A percentile compares a stretch with the other conserved stretches of the same genome.
Evolutionary conservation across 805 yeast genomes (phyloP).

Genomic region (Cyberlindnera bimundalis): DNA sequence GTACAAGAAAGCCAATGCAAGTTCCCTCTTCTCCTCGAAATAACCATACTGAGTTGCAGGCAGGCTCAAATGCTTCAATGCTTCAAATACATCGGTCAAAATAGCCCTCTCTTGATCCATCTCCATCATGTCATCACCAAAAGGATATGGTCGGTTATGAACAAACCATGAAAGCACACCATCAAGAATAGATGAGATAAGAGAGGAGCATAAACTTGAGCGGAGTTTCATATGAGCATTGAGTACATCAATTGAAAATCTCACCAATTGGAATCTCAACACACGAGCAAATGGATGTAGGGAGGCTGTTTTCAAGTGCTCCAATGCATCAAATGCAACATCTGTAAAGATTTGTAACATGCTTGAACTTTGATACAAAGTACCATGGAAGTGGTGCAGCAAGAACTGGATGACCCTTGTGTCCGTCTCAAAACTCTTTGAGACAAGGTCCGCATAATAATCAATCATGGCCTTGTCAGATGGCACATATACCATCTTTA

Average conservation of each 20-base stretch:
- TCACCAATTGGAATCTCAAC: constrained; percentile 68
- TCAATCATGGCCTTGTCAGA: constrained; percentile 61
- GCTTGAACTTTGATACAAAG: constrained; percentile 67
- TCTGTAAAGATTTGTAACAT: constrained; percentile 65
- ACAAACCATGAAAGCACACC: constrained; percentile 81
- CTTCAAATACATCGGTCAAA: constrained; percentile 46
- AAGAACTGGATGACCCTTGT: constrained; percentile 62
- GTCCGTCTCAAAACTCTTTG: constrained; percentile 61
- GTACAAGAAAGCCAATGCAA: constrained; percentile 61
- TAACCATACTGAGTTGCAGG: constrained; percentile 15
- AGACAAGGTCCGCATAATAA: constrained; percentile 47
- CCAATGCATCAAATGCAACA: constrained; percentile 53
- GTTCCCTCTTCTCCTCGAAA: constrained; percentile 44
- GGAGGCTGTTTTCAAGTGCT: constrained; percentile 54
- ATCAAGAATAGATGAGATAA: constrained; percentile 50
- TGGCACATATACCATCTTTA: constrained; percentile 87
- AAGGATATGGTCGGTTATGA: constrained; percentile 63
- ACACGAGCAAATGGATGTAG: constrained; percentile 79
- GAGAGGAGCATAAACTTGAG: constrained; percentile 40
- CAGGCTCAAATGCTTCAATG: constrained; percentile 12
- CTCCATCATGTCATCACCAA: constrained; percentile 74
- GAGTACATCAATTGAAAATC: constrained; percentile 64
- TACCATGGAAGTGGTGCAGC: constrained; percentile 75
- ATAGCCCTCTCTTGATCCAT: constrained; percentile 64
- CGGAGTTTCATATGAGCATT: constrained; percentile 48